A percentile compares a stretch with the other conserved stretches of the same genome.
Evolutionary conservation across 2,329 filamentous ascomycete genomes (phyloP).

Genomic region (Karstenula rhodostoma): DNA sequence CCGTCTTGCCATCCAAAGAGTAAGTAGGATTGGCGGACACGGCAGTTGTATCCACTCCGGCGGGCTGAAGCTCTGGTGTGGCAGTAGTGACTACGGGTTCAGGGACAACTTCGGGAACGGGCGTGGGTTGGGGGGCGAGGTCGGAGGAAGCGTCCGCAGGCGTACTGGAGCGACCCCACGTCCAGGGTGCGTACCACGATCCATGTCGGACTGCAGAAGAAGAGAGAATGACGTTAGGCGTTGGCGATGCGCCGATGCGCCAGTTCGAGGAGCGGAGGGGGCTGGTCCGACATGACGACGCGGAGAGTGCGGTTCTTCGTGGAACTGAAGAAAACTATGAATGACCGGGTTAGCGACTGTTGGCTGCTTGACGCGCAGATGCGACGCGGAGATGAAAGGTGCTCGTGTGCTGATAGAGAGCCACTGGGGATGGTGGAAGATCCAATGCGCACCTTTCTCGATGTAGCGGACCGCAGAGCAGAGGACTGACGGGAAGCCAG

Average conservation of each 20-base stretch:
- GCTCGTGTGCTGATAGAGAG: constrained; percentile 11
- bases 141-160: constrained; percentile 27
- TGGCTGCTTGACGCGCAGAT: neutral
- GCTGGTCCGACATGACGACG: constrained; percentile 34
- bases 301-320: constrained; percentile 29
- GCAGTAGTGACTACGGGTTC: constrained; percentile 38
- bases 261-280: constrained; percentile 36
- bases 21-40: constrained; percentile 35
- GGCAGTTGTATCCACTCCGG: constrained; percentile 43
- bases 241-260: constrained; percentile 33
- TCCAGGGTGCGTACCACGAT: constrained; percentile 48
- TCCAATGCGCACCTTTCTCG: constrained; percentile 44
- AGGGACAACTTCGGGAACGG: constrained; percentile 16
- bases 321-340: constrained; percentile 45
- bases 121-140: constrained; percentile 17
- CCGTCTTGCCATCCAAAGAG: constrained; percentile 23
- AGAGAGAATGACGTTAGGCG: constrained; percentile 27
- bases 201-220: constrained; percentile 38
- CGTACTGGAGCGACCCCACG: constrained; percentile 41
- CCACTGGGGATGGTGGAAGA: constrained; percentile 9
- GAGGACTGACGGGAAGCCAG: constrained; percentile 33
- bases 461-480: constrained; percentile 29
- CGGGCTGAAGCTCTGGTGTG: constrained; percentile 46
- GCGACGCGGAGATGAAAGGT: neutral
- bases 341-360: neutral